Base-by-base conservation (phyloP, 768 basidiomycete genomes). In the Sistotremastrum niveocremeum region DNA sequence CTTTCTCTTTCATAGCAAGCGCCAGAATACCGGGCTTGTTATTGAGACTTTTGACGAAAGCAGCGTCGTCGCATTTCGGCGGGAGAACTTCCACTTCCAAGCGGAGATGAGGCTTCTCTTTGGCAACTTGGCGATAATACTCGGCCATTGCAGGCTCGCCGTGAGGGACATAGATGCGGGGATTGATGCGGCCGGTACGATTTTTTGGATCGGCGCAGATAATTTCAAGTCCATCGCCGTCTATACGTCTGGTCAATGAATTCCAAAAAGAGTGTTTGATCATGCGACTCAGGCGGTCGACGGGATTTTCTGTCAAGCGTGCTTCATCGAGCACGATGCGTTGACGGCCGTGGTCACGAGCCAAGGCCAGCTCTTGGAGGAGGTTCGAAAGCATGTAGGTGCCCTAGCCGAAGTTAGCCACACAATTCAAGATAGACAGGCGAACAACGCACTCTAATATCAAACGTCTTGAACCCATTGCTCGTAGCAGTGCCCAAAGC, bases 361-460 rank as follows among this genome's bases (percentile, higher is more conserved):
- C 94, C 20, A 98, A 77, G 2, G 94, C 94, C 41, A 99, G 81
- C 61, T 99, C 94, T 69, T 99, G 94, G n/a, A 99, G 73, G 29
- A 99, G 76, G 64, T 97, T 98, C 8, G 94, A 97, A 40, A 99
- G 71, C 94, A 97, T 98, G 65, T 98, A 99, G n/a, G 85, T 97
- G 37, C 95, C 94, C 84, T 93, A 58, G 10, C 56, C 45, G 49
- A 9, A 51, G 29, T 43, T 44, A 30, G 51, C 44, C 53, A 48
- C 42, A 51, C 47, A 48, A 41, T 12, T 31, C 37, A 34, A 11
- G 8, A 11, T 39, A 46, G 20, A 34, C 11, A 49, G 10, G 20
- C 12, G 33, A 44, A 30, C 48, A 6, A 61, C 75, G 52, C 61
- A 89, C 86, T 39, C 94, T 74, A 51, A 98, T 89, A 64, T 99